Conservation (phyloP, 768 basidiomycete genomes). For the Tubosaeta brunneosetosa region DNA sequence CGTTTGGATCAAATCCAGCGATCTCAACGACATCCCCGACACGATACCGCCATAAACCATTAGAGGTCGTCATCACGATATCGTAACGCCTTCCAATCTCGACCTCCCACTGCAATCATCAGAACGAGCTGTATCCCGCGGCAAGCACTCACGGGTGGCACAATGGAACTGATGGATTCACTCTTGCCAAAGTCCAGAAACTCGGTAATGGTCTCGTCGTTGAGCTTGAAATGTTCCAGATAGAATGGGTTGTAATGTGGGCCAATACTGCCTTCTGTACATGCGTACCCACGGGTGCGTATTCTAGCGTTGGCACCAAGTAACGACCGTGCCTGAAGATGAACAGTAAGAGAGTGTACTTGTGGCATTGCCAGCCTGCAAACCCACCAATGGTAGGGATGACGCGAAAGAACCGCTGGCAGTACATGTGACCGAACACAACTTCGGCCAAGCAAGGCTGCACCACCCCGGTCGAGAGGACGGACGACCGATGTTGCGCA, state of each 20-base stretch:
- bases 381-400: too few relatives aligned
- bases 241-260: constrained; percentile 3
- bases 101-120: constrained; percentile 13
- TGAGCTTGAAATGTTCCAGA: constrained; percentile 8
- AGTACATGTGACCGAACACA: constrained; percentile 4
- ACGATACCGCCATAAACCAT: constrained; percentile 22
- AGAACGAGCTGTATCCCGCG: background rate
- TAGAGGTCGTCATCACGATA: constrained; percentile 14
- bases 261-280: constrained; percentile 9
- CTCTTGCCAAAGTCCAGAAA: background rate
- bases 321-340: constrained; percentile 9
- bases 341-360: background rate
- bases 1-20: constrained; percentile 14
- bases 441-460: constrained; percentile 7
- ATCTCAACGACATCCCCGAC: constrained; percentile 21
- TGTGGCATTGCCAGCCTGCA: background rate
- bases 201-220: background rate
- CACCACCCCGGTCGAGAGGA: constrained; percentile 16
- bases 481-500: constrained; percentile 11
- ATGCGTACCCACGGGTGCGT: background rate
- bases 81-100: constrained; percentile 14
- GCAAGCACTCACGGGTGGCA: background rate
- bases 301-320: constrained; percentile 8
- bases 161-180: background rate
- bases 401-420: constrained; percentile 14